Evolutionary conservation across 78 protist genomes (phyloP).

Genomic region (Chrysochromulina tobinii): DNA sequence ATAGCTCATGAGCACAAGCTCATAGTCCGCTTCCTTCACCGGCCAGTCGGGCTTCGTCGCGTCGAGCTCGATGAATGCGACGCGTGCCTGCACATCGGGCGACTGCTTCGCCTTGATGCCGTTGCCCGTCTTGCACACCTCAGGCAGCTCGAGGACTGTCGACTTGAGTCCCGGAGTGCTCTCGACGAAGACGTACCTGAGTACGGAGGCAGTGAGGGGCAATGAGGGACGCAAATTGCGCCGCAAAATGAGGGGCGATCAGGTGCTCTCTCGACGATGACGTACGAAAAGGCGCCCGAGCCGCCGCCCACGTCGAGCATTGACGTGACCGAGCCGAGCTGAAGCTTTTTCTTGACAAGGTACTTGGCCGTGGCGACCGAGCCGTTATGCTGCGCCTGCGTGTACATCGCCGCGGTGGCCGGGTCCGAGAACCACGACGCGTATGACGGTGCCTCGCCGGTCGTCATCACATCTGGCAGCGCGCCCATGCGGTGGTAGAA

Average conservation of each 20-base stretch:
- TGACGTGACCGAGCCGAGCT: not conserved
- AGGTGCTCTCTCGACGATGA: not conserved
- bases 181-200: too few relatives aligned
- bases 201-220: too few relatives aligned
- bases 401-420: conserved; percentile 27
- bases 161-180: not conserved
- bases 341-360: conserved; percentile 15
- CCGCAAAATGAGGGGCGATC: not conserved
- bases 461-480: conserved; percentile 9
- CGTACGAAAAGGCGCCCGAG: conserved; percentile 35
- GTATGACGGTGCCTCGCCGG: conserved; percentile 51
- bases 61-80: not conserved
- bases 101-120: conserved; percentile 12
- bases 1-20: conserved; percentile 29
- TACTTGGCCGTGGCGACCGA: conserved; percentile 40
- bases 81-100: not conserved
- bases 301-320: conserved; percentile 52
- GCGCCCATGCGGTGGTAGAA: conserved; percentile 42
- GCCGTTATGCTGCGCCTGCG: conserved; percentile 49
- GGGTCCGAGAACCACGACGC: conserved; percentile 39
- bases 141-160: conserved; percentile 35
- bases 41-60: conserved; percentile 32
- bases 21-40: conserved; percentile 3
- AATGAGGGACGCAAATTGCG: too few relatives aligned
- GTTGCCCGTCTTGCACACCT: conserved; percentile 34